phyloP scores from a whole-genome alignment of 2,329 filamentous ascomycete genomes.

The Blumeriella jaapii region DNA sequence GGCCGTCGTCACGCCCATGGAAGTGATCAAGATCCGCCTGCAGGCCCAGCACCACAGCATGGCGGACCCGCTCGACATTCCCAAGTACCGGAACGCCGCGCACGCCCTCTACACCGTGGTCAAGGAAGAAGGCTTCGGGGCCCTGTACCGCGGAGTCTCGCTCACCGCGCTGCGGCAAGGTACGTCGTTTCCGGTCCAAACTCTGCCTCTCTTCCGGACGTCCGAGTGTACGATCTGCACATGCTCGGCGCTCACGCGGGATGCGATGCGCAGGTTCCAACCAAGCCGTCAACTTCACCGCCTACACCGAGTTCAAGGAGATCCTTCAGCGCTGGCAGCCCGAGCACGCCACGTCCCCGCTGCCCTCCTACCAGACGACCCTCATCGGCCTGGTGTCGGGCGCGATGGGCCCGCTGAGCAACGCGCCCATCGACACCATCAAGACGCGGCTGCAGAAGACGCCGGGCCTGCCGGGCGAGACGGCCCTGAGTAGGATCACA shows the following conservation, averaged over 20 bases:
- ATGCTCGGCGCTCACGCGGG: too few relatives aligned
- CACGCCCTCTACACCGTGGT: slow-evolving; percentile 76
- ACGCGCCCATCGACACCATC: slow-evolving; percentile 97
- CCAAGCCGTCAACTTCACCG: slow-evolving; percentile 97
- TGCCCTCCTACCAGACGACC: slow-evolving; percentile 85
- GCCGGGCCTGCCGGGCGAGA: slow-evolving; percentile 69
- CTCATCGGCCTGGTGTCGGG: slow-evolving; percentile 78
- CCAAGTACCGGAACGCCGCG: slow-evolving; percentile 94
- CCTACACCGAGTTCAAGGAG: slow-evolving; percentile 88
- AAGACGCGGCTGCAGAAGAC: slow-evolving; percentile 93
- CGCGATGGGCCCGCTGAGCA: slow-evolving; percentile 90
- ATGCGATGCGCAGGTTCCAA: slow-evolving; percentile 40
- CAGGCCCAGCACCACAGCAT: slow-evolving; percentile 98
- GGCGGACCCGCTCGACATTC: slow-evolving; percentile 89
- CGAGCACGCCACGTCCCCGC: slow-evolving; percentile 47
- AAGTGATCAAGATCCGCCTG: slow-evolving; percentile 96
- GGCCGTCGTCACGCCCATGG: slow-evolving; percentile 94
- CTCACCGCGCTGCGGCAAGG: slow-evolving; percentile 90
- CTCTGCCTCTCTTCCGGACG: too few relatives aligned
- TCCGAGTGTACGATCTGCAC: too few relatives aligned
- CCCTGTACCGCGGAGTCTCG: slow-evolving; percentile 86
- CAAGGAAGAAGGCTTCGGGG: slow-evolving; percentile 77
- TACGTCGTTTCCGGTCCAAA: too few relatives aligned
- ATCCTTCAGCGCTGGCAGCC: slow-evolving; percentile 62
- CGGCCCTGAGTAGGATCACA: slow-evolving; percentile 67